Percentiles rank a stretch among this genome's conserved stretches.
Evolutionary conservation across 306 rosid species (phyloP).

Genomic region (Chamaecrista fasciculata): DNA sequence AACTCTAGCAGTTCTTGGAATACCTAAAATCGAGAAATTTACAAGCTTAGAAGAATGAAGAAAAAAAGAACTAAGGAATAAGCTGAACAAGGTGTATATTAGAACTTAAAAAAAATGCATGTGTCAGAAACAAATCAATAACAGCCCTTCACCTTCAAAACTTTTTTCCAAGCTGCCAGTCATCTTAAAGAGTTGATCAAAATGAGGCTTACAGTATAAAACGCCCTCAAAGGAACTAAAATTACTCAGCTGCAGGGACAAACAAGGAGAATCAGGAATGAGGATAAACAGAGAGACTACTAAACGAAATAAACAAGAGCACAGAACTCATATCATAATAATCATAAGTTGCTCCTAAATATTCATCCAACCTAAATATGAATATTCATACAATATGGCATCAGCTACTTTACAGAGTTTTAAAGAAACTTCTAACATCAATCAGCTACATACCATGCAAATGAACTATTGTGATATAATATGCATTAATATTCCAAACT

Average conservation of each 20-base stretch:
- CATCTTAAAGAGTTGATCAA: slow-evolving; percentile 67
- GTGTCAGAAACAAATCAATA: slow-evolving; percentile 11
- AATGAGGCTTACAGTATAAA: slow-evolving; percentile 75
- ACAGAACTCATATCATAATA: neutral
- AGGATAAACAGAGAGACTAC: neutral
- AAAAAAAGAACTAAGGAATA: neutral
- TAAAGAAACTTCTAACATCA: neutral
- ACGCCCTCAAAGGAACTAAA: slow-evolving; percentile 73
- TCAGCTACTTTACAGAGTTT: neutral
- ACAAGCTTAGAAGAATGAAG: neutral
- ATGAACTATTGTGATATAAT: neutral
- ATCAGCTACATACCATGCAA: neutral
- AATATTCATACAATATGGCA: neutral
- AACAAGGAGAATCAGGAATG: slow-evolving; percentile 1
- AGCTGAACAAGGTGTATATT: neutral
- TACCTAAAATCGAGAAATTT: slow-evolving; percentile 34
- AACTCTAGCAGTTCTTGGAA: slow-evolving; percentile 50
- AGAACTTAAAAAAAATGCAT: neutral
- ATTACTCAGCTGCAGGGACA: slow-evolving; percentile 53
- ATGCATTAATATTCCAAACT: slow-evolving; percentile 4
- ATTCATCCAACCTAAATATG: neutral
- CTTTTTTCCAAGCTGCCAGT: slow-evolving; percentile 77
- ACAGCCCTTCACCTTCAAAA: slow-evolving; percentile 53
- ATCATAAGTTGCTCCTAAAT: neutral
- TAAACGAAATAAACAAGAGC: neutral